Conservation (phyloP, 225 moss, liverwort and hornwort genomes). For the Lunularia cruciata region DNA sequence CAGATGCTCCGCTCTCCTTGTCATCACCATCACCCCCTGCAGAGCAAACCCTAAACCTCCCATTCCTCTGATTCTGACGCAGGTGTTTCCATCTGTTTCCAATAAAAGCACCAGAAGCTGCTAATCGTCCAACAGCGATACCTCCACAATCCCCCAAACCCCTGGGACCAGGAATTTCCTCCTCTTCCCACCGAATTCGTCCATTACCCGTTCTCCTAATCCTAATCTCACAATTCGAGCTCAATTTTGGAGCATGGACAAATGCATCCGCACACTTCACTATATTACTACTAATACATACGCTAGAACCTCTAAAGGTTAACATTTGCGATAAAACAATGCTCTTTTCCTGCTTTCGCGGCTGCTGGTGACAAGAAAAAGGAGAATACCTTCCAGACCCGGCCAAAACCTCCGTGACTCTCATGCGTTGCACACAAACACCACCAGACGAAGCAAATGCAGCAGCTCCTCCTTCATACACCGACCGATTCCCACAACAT, state of each 20-base stretch:
- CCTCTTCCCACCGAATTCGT: neutral
- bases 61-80: conserved; percentile 10
- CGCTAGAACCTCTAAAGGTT: conserved; percentile 21
- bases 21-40: conserved; percentile 39
- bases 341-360: neutral
- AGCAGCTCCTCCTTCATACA: neutral
- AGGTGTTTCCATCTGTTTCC: conserved; percentile 1
- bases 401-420: conserved; percentile 22
- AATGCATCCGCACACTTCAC: conserved; percentile 5
- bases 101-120: neutral
- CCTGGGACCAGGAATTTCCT: neutral
- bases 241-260: neutral
- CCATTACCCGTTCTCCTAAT: neutral
- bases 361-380: conserved; percentile 2
- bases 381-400: conserved; percentile 5
- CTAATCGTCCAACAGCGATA: neutral
- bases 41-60: conserved; percentile 31
- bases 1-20: conserved; percentile 30
- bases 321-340: conserved; percentile 30
- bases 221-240: conserved; percentile 15
- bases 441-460: neutral
- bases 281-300: conserved; percentile 9
- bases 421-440: conserved; percentile 23
- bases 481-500: neutral
- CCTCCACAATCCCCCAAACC: neutral